phyloP scores from a whole-genome alignment of 805 yeast species.

The Wickerhamiella occidentalis region DNA sequence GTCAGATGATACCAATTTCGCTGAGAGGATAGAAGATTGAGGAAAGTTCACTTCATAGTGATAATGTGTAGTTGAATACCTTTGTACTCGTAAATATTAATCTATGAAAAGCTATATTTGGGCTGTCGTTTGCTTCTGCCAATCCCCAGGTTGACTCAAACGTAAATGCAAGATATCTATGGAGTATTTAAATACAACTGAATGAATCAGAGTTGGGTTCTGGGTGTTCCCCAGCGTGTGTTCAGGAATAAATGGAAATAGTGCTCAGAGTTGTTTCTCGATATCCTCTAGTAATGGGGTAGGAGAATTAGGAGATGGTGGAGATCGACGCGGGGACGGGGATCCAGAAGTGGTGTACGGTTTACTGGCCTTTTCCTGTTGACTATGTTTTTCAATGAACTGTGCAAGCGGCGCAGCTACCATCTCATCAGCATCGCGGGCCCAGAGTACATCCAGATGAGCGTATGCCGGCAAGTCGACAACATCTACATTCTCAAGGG shows the following conservation, averaged over 20 bases:
- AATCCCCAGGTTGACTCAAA: too few relatives aligned
- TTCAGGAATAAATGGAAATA: background rate
- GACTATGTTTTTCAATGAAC: slow-evolving; percentile 19
- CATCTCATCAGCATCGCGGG: slow-evolving; percentile 54
- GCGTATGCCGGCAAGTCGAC: slow-evolving; percentile 51
- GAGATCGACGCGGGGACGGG: too few relatives aligned
- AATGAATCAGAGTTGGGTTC: too few relatives aligned
- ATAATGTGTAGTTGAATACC: too few relatives aligned
- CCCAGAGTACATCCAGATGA: slow-evolving; percentile 91
- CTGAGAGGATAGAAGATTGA: slow-evolving; percentile 15
- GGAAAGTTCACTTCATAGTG: background rate
- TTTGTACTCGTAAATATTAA: too few relatives aligned
- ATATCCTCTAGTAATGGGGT: background rate
- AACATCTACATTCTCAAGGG: slow-evolving; percentile 21
- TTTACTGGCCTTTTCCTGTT: background rate
- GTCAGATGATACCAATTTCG: slow-evolving; percentile 17
- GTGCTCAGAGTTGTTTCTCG: background rate
- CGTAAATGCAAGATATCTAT: background rate
- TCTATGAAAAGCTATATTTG: too few relatives aligned
- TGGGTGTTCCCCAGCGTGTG: too few relatives aligned
- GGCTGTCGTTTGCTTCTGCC: too few relatives aligned
- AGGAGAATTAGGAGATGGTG: too few relatives aligned
- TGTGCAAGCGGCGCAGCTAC: slow-evolving; percentile 41
- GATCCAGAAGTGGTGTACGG: too few relatives aligned
- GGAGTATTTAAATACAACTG: background rate